Evolutionary conservation across 2,329 filamentous ascomycete species (phyloP).

Genomic region (Hymenoscyphus occultus): DNA sequence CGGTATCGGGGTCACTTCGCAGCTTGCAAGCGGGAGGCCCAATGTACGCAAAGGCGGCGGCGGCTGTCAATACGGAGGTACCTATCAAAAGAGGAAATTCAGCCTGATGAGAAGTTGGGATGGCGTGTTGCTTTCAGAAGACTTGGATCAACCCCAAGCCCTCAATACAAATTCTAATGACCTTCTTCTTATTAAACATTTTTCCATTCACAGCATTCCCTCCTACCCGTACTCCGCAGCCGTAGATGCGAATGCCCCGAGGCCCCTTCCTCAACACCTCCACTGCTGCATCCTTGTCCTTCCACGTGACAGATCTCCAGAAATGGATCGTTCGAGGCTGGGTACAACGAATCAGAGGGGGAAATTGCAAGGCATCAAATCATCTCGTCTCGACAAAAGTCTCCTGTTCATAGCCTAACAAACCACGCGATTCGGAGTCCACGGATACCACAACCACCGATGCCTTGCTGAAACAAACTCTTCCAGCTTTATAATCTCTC

Average conservation of each 20-base stretch:
- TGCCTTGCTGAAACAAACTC: not conserved
- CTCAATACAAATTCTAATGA: not conserved
- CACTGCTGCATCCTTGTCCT: not conserved
- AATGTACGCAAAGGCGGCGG: not conserved
- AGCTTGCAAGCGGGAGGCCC: not conserved
- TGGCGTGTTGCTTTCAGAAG: not conserved
- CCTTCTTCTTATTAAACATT: too few species aligned
- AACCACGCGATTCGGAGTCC: conserved; percentile 7
- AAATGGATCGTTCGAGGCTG: not conserved
- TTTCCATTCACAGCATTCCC: not conserved
- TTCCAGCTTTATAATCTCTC: not conserved
- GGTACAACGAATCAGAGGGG: not conserved
- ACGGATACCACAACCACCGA: not conserved
- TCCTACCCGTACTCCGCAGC: not conserved
- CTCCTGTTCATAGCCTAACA: conserved; percentile 14
- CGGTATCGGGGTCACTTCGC: not conserved
- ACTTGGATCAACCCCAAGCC: not conserved
- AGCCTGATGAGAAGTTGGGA: not conserved
- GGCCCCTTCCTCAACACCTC: not conserved
- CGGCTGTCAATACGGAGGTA: not conserved
- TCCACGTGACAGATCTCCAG: not conserved
- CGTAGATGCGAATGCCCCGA: not conserved
- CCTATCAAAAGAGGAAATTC: not conserved
- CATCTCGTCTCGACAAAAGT: conserved; percentile 10
- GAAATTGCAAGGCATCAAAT: not conserved